Evolutionary conservation across 176 grass and related monocot species (phyloP), one percentile per base, ranked within the genome.

Genomic region (Cenchrus purpureus): DNA sequence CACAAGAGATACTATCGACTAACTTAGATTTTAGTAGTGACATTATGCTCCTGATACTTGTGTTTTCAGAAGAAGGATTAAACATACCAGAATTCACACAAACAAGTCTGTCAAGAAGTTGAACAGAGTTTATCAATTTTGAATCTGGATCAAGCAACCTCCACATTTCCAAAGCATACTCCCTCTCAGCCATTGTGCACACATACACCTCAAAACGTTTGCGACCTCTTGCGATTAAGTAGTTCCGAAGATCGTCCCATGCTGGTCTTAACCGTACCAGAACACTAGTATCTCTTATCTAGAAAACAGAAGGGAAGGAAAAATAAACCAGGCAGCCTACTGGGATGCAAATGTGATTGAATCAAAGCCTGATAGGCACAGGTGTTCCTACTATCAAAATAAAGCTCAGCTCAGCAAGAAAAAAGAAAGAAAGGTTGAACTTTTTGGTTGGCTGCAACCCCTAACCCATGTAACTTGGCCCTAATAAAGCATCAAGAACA

Each of bases 161-260:
- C 97, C 97, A 99, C 93, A 99, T 99, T 89, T 99, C 97, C 81
- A 99, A 88, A 79, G 97, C 97, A 16, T 99, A 99, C 77, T 99
- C 97, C 92, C 97, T 96, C 85, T 99, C 97, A 60, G 97, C 97
- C 97, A 99, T 96, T 52, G 97, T 99, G 80, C 97, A 99, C 75
- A 96, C 97, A 86, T 94, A 99, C 28, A 99, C 97, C 88, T 99
- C 97, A 91, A 99, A 99, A 53, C 97, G 88, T 69, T 96, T 99
- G 74, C 97, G 97, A 20, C 97, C 94, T 89, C 79, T 94, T 62
- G 97, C 97, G 83, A 87, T 99, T 89, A 99, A 78, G 68, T 99
- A 99, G 79, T 86, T 99, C 71, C 97, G 74, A 69, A 99, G 88
- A 65, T 99, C 97, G 80, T 99, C 97, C 97, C 97, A 99, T 85